phyloP scores from a whole-genome alignment of 2,329 filamentous ascomycete genomes.

The Fusarium virguliforme region DNA sequence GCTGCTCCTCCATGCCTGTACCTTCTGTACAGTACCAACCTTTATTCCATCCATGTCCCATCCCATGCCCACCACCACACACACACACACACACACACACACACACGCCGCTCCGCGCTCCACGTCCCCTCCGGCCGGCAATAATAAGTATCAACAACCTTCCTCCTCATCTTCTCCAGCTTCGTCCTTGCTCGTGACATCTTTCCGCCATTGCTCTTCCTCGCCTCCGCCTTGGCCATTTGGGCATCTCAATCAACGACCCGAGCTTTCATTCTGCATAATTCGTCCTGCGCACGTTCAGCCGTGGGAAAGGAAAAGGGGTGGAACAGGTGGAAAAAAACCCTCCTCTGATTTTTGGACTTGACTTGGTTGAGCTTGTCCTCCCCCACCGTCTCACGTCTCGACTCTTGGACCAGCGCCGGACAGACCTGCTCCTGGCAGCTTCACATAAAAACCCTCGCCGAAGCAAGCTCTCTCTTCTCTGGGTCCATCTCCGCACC shows the following conservation, averaged over 20 bases:
- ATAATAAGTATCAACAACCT: slow-evolving; percentile 53
- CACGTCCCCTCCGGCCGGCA: slow-evolving; percentile 50
- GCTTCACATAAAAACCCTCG: slow-evolving; percentile 13
- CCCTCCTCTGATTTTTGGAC: slow-evolving; percentile 36
- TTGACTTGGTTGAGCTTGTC: slow-evolving; percentile 36
- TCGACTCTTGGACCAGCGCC: slow-evolving; percentile 29
- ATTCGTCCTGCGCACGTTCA: slow-evolving; percentile 15
- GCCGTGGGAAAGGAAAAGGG: slow-evolving; percentile 8
- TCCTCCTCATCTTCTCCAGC: slow-evolving; percentile 49
- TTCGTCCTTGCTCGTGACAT: slow-evolving; percentile 43
- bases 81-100: slow-evolving; percentile 2
- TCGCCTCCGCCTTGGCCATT: slow-evolving; percentile 18
- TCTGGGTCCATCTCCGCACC: slow-evolving; percentile 3
- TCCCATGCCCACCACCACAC: not conserved
- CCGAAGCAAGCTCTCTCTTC: slow-evolving; percentile 11
- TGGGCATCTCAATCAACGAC: slow-evolving; percentile 9
- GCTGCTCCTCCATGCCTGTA: slow-evolving; percentile 11
- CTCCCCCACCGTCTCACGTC: slow-evolving; percentile 34
- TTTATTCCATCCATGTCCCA: slow-evolving; percentile 42
- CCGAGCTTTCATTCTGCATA: slow-evolving; percentile 1
- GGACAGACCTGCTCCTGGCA: slow-evolving; percentile 15
- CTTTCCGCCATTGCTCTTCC: slow-evolving; percentile 33
- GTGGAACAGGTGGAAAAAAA: slow-evolving; percentile 34
- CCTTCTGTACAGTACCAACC: slow-evolving; percentile 12
- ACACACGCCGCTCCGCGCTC: slow-evolving; percentile 45